These are phyloP conservation scores for Aspergillus japonicus DNA, from an alignment of 2,329 filamentous ascomycete genomes.

Conservation along the genomic window DNA sequence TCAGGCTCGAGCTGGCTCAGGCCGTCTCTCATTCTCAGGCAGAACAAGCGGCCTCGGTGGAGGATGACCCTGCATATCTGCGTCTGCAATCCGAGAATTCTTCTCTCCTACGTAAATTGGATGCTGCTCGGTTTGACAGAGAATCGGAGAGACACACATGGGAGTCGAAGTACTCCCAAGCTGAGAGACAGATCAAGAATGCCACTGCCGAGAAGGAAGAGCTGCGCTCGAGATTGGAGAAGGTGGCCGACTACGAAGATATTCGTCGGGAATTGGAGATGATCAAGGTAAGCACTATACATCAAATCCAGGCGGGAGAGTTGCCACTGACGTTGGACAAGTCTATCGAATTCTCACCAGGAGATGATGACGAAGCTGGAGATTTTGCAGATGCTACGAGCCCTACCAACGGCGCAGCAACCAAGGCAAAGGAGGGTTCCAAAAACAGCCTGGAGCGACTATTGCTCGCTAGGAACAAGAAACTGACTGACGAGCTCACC, in stretches of 20 bases:
- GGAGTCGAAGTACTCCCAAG: constrained; percentile 70
- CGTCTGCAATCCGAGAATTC: constrained; percentile 91
- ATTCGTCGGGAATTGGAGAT: constrained; percentile 95
- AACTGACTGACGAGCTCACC: constrained; percentile 89
- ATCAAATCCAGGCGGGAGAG: background rate
- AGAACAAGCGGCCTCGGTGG: constrained; percentile 62
- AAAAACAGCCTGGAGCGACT: constrained; percentile 76
- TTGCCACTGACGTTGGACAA: constrained; percentile 26
- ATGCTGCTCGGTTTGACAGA: constrained; percentile 77
- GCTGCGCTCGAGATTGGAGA: constrained; percentile 77
- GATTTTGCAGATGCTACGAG: constrained; percentile 40
- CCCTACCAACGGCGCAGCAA: constrained; percentile 48
- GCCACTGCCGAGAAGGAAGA: constrained; percentile 78
- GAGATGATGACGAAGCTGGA: constrained; percentile 66
- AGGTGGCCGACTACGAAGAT: constrained; percentile 92
- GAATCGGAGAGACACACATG: constrained; percentile 75
- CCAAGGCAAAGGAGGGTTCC: constrained; percentile 57
- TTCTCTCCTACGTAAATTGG: constrained; percentile 82
- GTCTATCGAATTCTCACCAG: constrained; percentile 94
- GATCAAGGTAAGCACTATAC: constrained; percentile 60
- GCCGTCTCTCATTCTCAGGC: constrained; percentile 69
- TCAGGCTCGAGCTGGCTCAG: constrained; percentile 86
- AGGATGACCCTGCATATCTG: constrained; percentile 87
- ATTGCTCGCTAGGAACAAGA: constrained; percentile 90
- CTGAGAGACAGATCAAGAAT: constrained; percentile 74